Evolutionary conservation across 176 grass and related monocot genomes (phyloP), one percentile per base, ranked within the genome.

Genomic region (Panicum miliaceum): DNA sequence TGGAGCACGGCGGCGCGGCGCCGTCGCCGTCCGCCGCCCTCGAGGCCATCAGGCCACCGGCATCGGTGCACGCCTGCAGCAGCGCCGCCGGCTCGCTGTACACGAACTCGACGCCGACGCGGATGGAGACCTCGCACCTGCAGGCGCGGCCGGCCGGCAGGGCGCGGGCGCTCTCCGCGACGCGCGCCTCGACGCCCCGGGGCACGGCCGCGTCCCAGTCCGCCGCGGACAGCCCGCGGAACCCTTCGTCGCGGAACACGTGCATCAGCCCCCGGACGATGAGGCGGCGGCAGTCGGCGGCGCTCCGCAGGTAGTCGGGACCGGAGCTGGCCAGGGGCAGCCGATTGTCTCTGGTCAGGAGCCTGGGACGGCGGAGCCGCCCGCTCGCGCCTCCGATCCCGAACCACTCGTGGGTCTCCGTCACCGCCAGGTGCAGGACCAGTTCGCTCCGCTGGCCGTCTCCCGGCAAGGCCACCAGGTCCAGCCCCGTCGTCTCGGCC

Each of bases 241-340:
- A 32, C 13, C 25, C 69, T 23, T 19, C 25, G 13, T 26, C 0
- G 14, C 25, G 8, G 25, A 48, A 6, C 43, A 3, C 16, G 45
- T 5, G 7, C 45, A 10, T 32, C 14, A 10, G 19, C 1, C 0
- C 0, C 14, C 7, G 23, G 14, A 8, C 25, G 25, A 73, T 32
- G 70, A 29, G 70, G 70, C 70, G 70, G 70, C 70, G 42, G 43
- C 42, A 47, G 68, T 71, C n/a, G 68, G 13, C 38, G 22, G 10
- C 38, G 67, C 67, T 70, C 8, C 8, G 36, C 0, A 41, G 65
- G 65, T n/a, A 68, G 65, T 42, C 37, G 65, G 65, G 37, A 9
- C 66, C 25, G 26, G 60, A 29, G 38, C 6, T 54, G 32, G 46
- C 12, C 46, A 13, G 12, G 46, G 6, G 0, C n/a, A 16, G 42